These are phyloP conservation scores for Chenopodium suecicum DNA, from an alignment of 148 eudicot genomes.

Conservation along the genomic window DNA sequence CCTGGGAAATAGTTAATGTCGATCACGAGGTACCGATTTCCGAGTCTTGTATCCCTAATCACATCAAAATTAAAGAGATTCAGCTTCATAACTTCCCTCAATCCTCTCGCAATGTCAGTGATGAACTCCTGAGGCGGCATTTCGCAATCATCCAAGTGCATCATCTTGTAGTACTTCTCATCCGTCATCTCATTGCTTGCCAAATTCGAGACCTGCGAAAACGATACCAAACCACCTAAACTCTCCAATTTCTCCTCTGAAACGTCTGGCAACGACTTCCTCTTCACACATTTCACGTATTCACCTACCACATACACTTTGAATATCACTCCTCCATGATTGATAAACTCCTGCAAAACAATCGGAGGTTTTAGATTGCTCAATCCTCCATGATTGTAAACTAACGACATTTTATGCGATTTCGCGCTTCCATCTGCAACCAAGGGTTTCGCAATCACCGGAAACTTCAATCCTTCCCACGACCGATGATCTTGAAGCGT, in stretches of 20 bases:
- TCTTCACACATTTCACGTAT: conserved; percentile 65
- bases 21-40: conserved; percentile 73
- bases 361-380: conserved; percentile 52
- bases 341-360: conserved; percentile 74
- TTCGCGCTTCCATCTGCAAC: conserved; percentile 70
- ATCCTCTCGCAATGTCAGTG: conserved; percentile 44
- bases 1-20: conserved; percentile 96
- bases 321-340: conserved; percentile 76
- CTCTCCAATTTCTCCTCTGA: conserved; percentile 45
- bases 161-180: conserved; percentile 46
- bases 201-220: conserved; percentile 72
- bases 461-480: conserved; percentile 49
- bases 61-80: conserved; percentile 72
- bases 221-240: conserved; percentile 47
- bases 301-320: conserved; percentile 77
- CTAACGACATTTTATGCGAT: conserved; percentile 72
- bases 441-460: conserved; percentile 70
- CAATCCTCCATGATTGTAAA: conserved; percentile 48
- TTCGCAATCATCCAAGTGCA: conserved; percentile 52
- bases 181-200: conserved; percentile 42
- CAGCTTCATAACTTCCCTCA: conserved; percentile 49
- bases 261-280: conserved; percentile 69
- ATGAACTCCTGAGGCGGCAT: conserved; percentile 61
- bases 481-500: conserved; percentile 35
- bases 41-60: conserved; percentile 58